Conservation (phyloP, 352 stramenopile genomes). For the Pythium scleroteichum region DNA sequence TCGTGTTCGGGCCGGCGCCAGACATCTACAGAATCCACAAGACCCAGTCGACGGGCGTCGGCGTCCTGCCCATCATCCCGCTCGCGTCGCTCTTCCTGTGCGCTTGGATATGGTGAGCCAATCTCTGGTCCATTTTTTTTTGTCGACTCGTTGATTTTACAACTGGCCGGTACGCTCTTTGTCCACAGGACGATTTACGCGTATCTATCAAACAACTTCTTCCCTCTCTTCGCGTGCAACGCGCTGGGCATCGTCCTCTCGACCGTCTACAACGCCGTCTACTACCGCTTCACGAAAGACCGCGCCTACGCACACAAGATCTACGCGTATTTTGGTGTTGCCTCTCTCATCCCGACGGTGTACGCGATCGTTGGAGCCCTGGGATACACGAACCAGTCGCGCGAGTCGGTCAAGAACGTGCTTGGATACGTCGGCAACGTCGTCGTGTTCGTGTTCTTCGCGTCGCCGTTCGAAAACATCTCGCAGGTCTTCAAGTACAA, state of each 20-base stretch:
- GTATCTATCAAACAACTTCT: conserved; percentile 43
- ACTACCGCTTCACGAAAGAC: conserved; percentile 46
- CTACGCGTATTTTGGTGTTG: conserved; percentile 18
- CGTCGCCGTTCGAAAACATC: conserved; percentile 51
- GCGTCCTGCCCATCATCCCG: conserved; percentile 40
- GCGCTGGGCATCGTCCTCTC: conserved; percentile 36
- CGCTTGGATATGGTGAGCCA: conserved; percentile 24
- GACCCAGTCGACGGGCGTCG: conserved; percentile 34
- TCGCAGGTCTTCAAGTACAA: conserved; percentile 14
- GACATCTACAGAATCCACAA: conserved; percentile 35
- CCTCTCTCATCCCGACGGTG: conserved; percentile 29
- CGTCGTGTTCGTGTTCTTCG: conserved; percentile 52
- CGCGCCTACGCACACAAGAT: conserved; percentile 41
- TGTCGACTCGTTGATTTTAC: no score
- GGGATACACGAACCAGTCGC: conserved; percentile 34
- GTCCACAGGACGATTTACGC: conserved; percentile 35
- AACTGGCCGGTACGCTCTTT: no score
- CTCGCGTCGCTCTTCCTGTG: conserved; percentile 41
- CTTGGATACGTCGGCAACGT: conserved; percentile 43
- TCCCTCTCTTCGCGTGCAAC: conserved; percentile 46
- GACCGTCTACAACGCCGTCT: conserved; percentile 43
- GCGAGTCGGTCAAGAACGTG: conserved; percentile 29
- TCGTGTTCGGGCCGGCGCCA: conserved; percentile 40
- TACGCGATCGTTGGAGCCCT: conserved; percentile 41
- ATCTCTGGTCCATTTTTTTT: no score